Percentiles rank a stretch among this genome's conserved stretches.
Conservation (phyloP, 2,329 filamentous ascomycete genomes). For the Pezicula radicicola region DNA sequence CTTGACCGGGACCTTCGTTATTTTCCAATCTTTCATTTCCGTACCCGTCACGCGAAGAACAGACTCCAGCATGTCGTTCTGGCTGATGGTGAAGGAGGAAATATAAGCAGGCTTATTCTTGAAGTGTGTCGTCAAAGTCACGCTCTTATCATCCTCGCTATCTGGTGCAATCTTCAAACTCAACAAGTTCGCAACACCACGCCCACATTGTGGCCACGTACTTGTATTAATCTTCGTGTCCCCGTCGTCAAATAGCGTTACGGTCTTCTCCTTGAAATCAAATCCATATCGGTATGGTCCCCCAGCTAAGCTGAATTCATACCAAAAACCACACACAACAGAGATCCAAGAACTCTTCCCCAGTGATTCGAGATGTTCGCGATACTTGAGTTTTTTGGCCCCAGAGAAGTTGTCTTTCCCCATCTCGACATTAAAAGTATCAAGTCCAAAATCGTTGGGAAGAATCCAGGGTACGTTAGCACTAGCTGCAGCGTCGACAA, state of each 20-base stretch:
- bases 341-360: slow-evolving; percentile 34
- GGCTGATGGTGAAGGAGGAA: slow-evolving; percentile 42
- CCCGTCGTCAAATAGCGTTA: slow-evolving; percentile 52
- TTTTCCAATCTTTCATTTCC: slow-evolving; percentile 10
- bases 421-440: slow-evolving; percentile 6
- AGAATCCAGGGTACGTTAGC: slow-evolving; percentile 53
- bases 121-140: slow-evolving; percentile 32
- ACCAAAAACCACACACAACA: slow-evolving; percentile 48
- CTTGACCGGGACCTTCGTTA: slow-evolving; percentile 3
- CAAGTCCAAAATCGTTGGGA: slow-evolving; percentile 46
- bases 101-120: slow-evolving; percentile 39
- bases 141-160: slow-evolving; percentile 27
- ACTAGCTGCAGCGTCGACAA: slow-evolving; percentile 51
- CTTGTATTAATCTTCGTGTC: slow-evolving; percentile 38
- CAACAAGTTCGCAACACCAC: slow-evolving; percentile 48
- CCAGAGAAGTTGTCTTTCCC: slow-evolving; percentile 24
- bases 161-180: slow-evolving; percentile 34
- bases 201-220: slow-evolving; percentile 49
- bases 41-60: slow-evolving; percentile 15
- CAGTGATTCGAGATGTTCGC: slow-evolving; percentile 33
- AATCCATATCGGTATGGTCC: slow-evolving; percentile 39
- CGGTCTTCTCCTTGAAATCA: slow-evolving; percentile 38
- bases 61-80: slow-evolving; percentile 44
- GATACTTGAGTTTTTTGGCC: slow-evolving; percentile 15
- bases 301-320: slow-evolving; percentile 45